These are phyloP conservation scores for Colletotrichum sp. DNA, from an alignment of 2,329 filamentous ascomycete genomes.

Conservation along the genomic window DNA sequence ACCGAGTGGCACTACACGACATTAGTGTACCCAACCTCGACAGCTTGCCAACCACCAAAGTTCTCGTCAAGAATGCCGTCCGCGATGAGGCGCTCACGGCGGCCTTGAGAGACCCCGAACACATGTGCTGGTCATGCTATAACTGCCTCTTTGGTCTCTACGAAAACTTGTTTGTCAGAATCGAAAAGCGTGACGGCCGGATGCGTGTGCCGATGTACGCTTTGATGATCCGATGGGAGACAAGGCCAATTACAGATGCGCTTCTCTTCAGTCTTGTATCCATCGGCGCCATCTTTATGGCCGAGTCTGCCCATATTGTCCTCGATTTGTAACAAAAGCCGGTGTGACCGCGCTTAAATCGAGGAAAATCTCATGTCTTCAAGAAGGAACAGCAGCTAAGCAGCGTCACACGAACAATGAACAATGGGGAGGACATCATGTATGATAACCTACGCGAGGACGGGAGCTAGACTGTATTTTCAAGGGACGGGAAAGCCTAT, in stretches of 20 bases:
- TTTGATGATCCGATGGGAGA: neutral
- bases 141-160: neutral
- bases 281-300: neutral
- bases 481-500: too few species aligned
- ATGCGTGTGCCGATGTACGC: neutral
- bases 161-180: neutral
- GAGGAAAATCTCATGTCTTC: too few species aligned
- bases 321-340: neutral
- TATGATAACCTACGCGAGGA: too few species aligned
- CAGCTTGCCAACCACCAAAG: neutral
- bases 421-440: too few species aligned
- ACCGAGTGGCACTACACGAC: neutral
- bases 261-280: neutral
- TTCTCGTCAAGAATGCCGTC: neutral
- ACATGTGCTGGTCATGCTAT: neutral
- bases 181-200: neutral
- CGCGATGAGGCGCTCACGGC: neutral
- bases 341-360: too few species aligned
- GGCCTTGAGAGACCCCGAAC: neutral
- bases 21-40: neutral
- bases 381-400: too few species aligned
- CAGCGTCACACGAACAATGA: too few species aligned
- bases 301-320: neutral
- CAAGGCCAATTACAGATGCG: rapidly evolving
- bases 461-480: rapidly evolving